A percentile compares a stretch with the other conserved stretches of the same genome.
Conservation (phyloP, 2,329 filamentous ascomycete species). For the Epichloe uncinata region DNA sequence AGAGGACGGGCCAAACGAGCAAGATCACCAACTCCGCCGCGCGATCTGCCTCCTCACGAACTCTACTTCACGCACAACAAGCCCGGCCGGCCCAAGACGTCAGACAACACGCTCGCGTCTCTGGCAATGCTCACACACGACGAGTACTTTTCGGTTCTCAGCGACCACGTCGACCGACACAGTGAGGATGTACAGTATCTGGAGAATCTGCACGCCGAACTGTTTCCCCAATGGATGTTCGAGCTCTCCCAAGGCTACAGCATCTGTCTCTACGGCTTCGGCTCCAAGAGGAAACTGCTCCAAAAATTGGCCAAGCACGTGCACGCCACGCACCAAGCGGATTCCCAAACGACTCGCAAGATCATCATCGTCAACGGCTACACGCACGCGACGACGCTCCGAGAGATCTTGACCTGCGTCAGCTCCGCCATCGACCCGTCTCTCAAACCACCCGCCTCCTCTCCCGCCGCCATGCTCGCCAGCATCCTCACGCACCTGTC, state of each 20-base stretch:
- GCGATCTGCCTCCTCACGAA: conserved; percentile 75
- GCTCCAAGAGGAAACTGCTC: conserved; percentile 69
- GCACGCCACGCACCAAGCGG: conserved; percentile 18
- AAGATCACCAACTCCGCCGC: conserved; percentile 65
- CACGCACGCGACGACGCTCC: conserved; percentile 47
- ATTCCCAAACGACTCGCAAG: conserved; percentile 22
- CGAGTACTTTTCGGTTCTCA: conserved; percentile 64
- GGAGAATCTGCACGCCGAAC: conserved; percentile 60
- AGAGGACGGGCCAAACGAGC: conserved; percentile 14
- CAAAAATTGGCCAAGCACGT: conserved; percentile 65
- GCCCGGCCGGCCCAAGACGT: conserved; percentile 68
- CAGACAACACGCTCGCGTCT: conserved; percentile 67
- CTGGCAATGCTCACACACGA: conserved; percentile 75
- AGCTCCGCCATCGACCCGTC: conserved; percentile 45
- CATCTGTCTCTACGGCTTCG: conserved; percentile 83
- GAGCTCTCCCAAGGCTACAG: conserved; percentile 80
- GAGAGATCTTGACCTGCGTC: conserved; percentile 58
- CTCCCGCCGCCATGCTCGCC: conserved; percentile 56
- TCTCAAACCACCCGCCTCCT: conserved; percentile 41
- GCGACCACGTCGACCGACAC: conserved; percentile 55
- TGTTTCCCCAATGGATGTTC: conserved; percentile 82
- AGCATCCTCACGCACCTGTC: conserved; percentile 49
- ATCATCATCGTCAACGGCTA: conserved; percentile 88
- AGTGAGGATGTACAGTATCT: conserved; percentile 56
- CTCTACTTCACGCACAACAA: conserved; percentile 90